Base-by-base conservation (phyloP, 805 yeast species). In the Clavispora carvajalis region DNA sequence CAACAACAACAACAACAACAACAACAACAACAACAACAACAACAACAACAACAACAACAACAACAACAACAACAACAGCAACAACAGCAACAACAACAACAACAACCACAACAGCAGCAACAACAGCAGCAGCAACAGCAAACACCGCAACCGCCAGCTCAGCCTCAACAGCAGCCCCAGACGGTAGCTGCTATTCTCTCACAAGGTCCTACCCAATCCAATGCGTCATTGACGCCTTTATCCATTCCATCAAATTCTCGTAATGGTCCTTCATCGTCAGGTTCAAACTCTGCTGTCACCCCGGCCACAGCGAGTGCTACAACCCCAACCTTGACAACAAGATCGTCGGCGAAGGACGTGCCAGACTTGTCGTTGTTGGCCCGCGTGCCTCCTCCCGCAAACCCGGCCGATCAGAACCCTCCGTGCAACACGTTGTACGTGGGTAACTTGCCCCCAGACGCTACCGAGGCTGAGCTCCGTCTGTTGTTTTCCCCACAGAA, bases 341-440 rank as follows among this genome's bases (percentile, higher is more conserved):
- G 55, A 16, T 23, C 45, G 5, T 31, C 44, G 17, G 43, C 56
- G 15, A 63, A 65, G 40, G 69, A 64, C 69, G 75, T 66, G 11
- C 81, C 81, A 0, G 93, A 85, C 57, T 68, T 85, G 47, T 81
- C 89, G 0, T 65, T 85, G 34, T 63, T 85, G 36, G 89, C 91
- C 0, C 67, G 88, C 48, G 89, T 85, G 22, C 95, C 93, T 11
- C 89, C 91, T 4, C 95, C 95, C 6, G 96, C 96, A 1, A 91
- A 91, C 56, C 99, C 99, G 6, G 98, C 99, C 2, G 99, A 93
- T 63, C 99, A 93, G 65, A 93, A 93, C 58, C 98, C 99, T 3
- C 99, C 99, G 7, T 93, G 99, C 67, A 93, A 93, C 61, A 93
- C 99, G 0, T 69, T 93, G 41, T 93, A 93, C 55, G 99, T 93